Evolutionary conservation across 345 rosid genomes (phyloP), one percentile per base, ranked within the genome.

Genomic region (Salix purpurea): DNA sequence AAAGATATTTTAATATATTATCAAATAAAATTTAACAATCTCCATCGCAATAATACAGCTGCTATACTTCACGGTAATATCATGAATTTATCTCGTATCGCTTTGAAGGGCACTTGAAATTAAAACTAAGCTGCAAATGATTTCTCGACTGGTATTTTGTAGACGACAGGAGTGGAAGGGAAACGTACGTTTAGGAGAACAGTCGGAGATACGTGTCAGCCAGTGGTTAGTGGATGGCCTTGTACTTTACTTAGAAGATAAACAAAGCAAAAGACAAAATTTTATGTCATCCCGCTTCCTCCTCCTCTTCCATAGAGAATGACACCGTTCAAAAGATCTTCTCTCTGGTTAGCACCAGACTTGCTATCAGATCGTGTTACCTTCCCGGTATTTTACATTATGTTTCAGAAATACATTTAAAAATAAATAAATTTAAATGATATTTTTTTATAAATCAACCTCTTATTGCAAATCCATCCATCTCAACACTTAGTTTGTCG

Each of bases 221-320:
- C 9, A 5, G 2, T 5, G 67, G 75, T 87, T 92, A 86, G 94
- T 69, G 74, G 34, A 42, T 50, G 24, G 46, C 42, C 50, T 30
- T 60, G 86, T 65, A 80, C 97, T 90, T 91, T 86, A 90, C 97
- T 86, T 91, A 87, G 91, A 93, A 87, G 97, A 86, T 75, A 93
- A 88, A 89, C 89, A 92, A 91, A 87, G 90, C 84, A 66, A 79
- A 74, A 61, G 72, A 81, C 78, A 78, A 71, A 36, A 52, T 72
- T 0, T 56, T 44, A 73, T 73, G 65, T 60, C 21, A 3, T 4
- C 82, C 81, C 69, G 67, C 84, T 56, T 42, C 72, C 65, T 69
- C 71, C 58, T 62, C 74, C 61, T 7, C n/a, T 7, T 56, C 62
- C 26, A 0, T 1, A 2, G 1, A 19, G 2, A 54, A 21, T 19